Evolutionary conservation across 306 rosid species (phyloP).

Genomic region (Corylus americana): DNA sequence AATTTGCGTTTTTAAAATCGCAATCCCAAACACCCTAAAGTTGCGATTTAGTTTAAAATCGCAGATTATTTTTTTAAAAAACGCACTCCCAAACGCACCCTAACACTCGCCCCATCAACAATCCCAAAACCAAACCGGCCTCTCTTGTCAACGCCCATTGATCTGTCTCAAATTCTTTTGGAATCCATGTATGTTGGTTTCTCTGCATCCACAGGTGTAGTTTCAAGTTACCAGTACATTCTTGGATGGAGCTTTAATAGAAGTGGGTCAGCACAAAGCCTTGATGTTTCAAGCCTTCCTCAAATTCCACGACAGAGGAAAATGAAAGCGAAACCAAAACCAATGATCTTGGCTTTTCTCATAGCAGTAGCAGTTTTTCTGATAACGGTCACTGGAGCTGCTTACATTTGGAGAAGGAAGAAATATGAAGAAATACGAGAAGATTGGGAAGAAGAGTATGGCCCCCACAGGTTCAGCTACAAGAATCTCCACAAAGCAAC

Average conservation of each 20-base stretch:
- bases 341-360: not conserved
- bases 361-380: not conserved
- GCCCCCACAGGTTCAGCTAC: conserved; percentile 39
- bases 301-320: not conserved
- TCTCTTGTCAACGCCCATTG: conserved; percentile 17
- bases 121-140: conserved; percentile 26
- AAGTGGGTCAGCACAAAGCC: conserved; percentile 37
- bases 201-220: conserved; percentile 31
- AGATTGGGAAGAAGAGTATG: conserved; percentile 42
- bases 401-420: conserved; percentile 18
- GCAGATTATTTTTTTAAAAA: no score
- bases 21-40: no score
- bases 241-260: conserved; percentile 41
- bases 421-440: conserved; percentile 33
- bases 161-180: no score
- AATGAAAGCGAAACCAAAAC: not conserved
- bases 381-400: not conserved
- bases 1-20: no score
- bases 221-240: conserved; percentile 23
- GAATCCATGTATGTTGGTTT: conserved; percentile 44
- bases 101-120: conserved; percentile 18
- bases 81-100: no score
- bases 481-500: conserved; percentile 31
- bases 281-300: conserved; percentile 16
- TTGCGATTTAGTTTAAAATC: no score